phyloP scores from a whole-genome alignment of 2,329 filamentous ascomycete genomes.

The Pyrenophora teres region DNA sequence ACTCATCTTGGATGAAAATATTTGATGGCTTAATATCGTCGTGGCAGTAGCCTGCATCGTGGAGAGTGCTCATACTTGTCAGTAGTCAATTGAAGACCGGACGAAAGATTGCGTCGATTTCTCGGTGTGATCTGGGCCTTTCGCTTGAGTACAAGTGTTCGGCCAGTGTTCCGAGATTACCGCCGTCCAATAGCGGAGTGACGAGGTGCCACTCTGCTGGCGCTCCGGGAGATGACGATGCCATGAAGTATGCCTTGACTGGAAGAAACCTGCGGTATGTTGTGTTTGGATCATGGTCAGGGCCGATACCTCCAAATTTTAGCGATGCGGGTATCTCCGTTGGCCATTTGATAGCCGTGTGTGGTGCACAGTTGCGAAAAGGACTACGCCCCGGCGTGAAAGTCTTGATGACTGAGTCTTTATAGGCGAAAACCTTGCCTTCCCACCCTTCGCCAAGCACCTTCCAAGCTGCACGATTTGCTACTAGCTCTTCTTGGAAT shows the following conservation, averaged over 20 bases:
- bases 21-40: conserved; percentile 47
- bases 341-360: conserved; percentile 24
- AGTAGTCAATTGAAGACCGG: conserved; percentile 37
- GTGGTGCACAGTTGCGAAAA: conserved; percentile 31
- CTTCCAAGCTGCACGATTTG: conserved; percentile 25
- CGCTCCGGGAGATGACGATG: conserved; percentile 11
- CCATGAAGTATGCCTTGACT: conserved; percentile 23
- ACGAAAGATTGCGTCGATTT: conserved; percentile 36
- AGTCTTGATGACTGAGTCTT: conserved; percentile 34
- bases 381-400: conserved; percentile 30
- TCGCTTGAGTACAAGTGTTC: conserved; percentile 1
- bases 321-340: conserved; percentile 37
- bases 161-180: conserved; percentile 19
- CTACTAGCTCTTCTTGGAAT: conserved; percentile 25
- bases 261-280: conserved; percentile 21
- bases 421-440: conserved; percentile 28
- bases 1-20: conserved; percentile 32
- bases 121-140: conserved; percentile 4
- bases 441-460: conserved; percentile 31
- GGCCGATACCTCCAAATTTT: conserved; percentile 17
- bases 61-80: conserved; percentile 27
- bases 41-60: conserved; percentile 42
- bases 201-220: conserved; percentile 28
- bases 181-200: conserved; percentile 22
- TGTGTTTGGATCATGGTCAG: background rate